Percentiles rank a stretch among this genome's conserved stretches.
phyloP scores from a whole-genome alignment of 805 yeast genomes.

The Candida jianshihensis region DNA sequence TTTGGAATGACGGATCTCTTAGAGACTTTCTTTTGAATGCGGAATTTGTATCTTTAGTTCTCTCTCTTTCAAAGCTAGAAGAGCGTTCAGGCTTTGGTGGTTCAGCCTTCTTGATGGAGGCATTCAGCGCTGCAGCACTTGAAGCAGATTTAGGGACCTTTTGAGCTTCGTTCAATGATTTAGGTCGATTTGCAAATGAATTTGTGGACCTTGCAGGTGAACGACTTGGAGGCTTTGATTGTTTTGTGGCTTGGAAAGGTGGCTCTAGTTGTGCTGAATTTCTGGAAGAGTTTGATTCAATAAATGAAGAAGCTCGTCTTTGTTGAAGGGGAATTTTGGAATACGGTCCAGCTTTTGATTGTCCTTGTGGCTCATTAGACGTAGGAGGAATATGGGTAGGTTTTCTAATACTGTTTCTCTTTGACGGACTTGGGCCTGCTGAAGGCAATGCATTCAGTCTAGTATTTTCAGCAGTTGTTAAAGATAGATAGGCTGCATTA shows the following conservation, averaged over 20 bases:
- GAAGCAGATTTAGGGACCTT: conserved; percentile 12
- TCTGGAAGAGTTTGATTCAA: conserved; percentile 11
- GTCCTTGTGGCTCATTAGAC: not conserved
- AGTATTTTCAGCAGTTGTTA: conserved; percentile 76
- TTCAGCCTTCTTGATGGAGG: conserved; percentile 43
- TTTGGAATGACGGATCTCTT: conserved; percentile 24
- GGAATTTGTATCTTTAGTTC: conserved; percentile 24
- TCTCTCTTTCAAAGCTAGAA: conserved; percentile 53
- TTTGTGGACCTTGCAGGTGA: conserved; percentile 8
- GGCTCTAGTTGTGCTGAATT: too few species aligned
- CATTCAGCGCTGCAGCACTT: conserved; percentile 35
- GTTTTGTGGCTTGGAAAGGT: too few species aligned
- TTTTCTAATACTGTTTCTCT: conserved; percentile 15
- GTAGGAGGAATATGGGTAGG: conserved; percentile 5
- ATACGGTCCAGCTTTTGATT: not conserved
- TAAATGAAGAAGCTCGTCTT: conserved; percentile 10
- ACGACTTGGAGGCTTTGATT: not conserved
- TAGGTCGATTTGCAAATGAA: too few species aligned
- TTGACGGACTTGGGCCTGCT: conserved; percentile 13
- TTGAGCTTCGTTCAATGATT: too few species aligned
- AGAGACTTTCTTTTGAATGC: conserved; percentile 32
- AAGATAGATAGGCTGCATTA: conserved; percentile 55
- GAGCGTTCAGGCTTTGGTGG: conserved; percentile 20
- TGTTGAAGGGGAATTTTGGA: conserved; percentile 13
- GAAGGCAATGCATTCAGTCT: conserved; percentile 56